A percentile compares a stretch with the other conserved stretches of the same genome.
Conservation (phyloP, 1,139 yeast genomes). For the Protomyces lactucae-debilis region DNA sequence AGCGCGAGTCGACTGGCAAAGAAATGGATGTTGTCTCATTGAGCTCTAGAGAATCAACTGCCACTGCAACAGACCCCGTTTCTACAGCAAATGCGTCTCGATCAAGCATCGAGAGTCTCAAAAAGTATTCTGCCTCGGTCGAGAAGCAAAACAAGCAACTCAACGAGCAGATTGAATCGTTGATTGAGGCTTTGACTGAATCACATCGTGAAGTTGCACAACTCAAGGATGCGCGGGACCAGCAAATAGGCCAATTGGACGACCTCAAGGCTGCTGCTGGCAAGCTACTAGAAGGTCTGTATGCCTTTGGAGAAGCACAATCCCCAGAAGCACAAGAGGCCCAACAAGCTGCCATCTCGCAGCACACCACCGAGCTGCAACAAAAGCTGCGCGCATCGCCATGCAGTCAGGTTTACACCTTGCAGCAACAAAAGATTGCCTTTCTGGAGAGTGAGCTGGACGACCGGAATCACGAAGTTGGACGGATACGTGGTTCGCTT, state of each 20-base stretch:
- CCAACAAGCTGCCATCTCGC: constrained; percentile 21
- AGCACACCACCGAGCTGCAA: constrained; percentile 6
- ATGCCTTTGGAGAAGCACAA: background rate
- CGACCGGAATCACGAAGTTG: constrained; percentile 30
- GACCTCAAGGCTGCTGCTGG: constrained; percentile 30
- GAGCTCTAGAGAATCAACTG: constrained; percentile 4
- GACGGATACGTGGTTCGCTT: constrained; percentile 30
- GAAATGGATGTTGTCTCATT: background rate
- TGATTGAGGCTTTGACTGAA: constrained; percentile 32
- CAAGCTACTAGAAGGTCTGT: constrained; percentile 8
- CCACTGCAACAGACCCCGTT: constrained; percentile 13
- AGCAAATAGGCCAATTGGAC: constrained; percentile 30
- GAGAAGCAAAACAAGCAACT: constrained; percentile 29
- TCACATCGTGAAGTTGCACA: constrained; percentile 31
- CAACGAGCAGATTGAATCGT: constrained; percentile 33
- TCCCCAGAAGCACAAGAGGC: background rate
- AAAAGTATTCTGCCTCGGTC: constrained; percentile 15
- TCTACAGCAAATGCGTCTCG: constrained; percentile 7
- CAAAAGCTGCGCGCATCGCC: constrained; percentile 25
- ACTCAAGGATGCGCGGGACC: constrained; percentile 22
- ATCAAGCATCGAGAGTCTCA: constrained; percentile 4
- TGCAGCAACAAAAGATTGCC: constrained; percentile 29
- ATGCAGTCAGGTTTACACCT: constrained; percentile 11
- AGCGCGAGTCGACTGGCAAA: constrained; percentile 8
- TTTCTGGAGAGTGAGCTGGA: constrained; percentile 31